These are phyloP conservation scores for Dysphania ambrosioides DNA, from an alignment of 148 eudicot genomes.

Conservation along the genomic window DNA sequence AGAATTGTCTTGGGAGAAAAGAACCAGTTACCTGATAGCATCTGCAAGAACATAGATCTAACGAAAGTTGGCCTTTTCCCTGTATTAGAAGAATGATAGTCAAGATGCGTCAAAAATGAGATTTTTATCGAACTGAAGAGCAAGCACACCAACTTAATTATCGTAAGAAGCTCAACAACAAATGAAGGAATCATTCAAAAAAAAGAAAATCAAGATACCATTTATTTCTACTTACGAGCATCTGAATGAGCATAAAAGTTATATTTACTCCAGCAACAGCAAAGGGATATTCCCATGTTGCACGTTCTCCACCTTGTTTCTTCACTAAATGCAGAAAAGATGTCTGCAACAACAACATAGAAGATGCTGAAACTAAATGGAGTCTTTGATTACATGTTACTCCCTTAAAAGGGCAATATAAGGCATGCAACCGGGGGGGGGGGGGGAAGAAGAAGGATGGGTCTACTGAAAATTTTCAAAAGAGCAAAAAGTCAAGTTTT, in stretches of 20 bases:
- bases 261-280: constrained; percentile 93
- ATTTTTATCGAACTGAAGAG: neutral
- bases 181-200: neutral
- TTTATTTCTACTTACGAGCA: constrained; percentile 43
- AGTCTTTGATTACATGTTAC: too few relatives aligned
- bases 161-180: neutral
- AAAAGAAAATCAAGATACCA: neutral
- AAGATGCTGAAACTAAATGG: neutral
- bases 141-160: neutral
- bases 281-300: constrained; percentile 90
- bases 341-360: constrained; percentile 38
- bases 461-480: too few relatives aligned
- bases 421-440: too few relatives aligned
- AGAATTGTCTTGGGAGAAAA: too few relatives aligned
- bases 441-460: too few relatives aligned
- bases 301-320: constrained; percentile 64
- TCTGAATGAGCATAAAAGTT: constrained; percentile 84
- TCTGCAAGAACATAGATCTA: constrained; percentile 66
- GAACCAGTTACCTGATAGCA: constrained; percentile 56
- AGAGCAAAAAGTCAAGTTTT: neutral
- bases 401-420: too few relatives aligned
- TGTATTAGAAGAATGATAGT: constrained; percentile 33
- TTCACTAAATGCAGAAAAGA: constrained; percentile 62
- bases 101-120: constrained; percentile 3
- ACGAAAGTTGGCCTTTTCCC: constrained; percentile 62